Evolutionary conservation across 2,329 filamentous ascomycete genomes (phyloP).

Genomic region (Xylaria sp.): DNA sequence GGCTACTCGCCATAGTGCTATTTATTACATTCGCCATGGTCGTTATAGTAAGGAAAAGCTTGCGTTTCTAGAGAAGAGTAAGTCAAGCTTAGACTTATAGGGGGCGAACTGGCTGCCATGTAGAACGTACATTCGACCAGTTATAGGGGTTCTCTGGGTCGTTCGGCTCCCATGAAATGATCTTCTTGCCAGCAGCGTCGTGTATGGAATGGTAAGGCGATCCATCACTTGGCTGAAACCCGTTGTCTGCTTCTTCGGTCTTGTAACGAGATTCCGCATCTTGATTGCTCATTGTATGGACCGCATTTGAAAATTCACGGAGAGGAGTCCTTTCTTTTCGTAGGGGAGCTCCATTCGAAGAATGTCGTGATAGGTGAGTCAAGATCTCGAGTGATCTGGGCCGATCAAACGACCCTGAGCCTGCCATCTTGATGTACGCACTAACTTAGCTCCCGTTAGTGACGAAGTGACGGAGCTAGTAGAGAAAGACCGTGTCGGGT

Average conservation of each 20-base stretch:
- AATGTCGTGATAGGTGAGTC: conserved; percentile 23
- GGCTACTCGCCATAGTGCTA: conserved; percentile 72
- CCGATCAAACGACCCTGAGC: conserved; percentile 12
- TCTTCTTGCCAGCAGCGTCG: conserved; percentile 44
- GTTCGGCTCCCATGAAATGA: conserved; percentile 59
- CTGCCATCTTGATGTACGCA: conserved; percentile 16
- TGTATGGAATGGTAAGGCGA: conserved; percentile 34
- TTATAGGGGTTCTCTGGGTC: conserved; percentile 66
- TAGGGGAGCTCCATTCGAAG: conserved; percentile 13
- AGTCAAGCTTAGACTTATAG: background rate
- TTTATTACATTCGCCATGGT: conserved; percentile 72
- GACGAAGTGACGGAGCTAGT: background rate
- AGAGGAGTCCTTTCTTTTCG: conserved; percentile 5
- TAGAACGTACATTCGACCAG: conserved; percentile 55
- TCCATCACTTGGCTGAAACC: conserved; percentile 35
- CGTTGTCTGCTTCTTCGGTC: conserved; percentile 56
- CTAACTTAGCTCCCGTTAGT: background rate
- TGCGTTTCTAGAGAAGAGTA: conserved; percentile 57
- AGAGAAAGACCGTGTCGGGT: background rate
- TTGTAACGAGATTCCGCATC: conserved; percentile 57
- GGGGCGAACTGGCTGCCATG: background rate
- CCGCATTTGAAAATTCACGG: conserved; percentile 40
- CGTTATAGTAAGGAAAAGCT: conserved; percentile 64
- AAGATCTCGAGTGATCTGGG: conserved; percentile 15
- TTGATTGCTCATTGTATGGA: conserved; percentile 52